Evolutionary conservation across 1,284 basidiomycete species (phyloP), one percentile per base, ranked within the genome.

Genomic region (Ganoderma multipileum): DNA sequence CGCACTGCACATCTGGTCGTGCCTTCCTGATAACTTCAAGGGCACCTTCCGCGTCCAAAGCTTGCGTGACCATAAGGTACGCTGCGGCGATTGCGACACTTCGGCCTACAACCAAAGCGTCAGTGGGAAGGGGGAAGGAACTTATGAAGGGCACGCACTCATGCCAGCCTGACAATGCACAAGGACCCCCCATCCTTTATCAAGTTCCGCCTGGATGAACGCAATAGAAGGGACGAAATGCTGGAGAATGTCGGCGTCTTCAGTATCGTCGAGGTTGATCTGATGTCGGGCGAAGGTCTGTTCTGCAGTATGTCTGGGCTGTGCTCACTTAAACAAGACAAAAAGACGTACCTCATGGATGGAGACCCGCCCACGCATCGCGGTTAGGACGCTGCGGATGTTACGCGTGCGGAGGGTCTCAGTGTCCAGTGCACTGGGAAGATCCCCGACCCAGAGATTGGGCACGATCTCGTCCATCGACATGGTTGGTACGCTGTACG

Each of bases 121-220:
- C 3, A n/a, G 1, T 20, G 2, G 3, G 20, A 28, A 47, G 47
- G 2, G 3, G 12, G 18, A 20, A 11, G 12, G 9, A 36, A 2
- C 23, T 26, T 58, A 0, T 23, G 47, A 8, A 30, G 3, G 2
- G 54, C 36, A 88, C 91, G 77, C 79, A 94, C 94, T 95, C 81
- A 95, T 86, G 30, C 95, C 95, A 30, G 94, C 95, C 67, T 93
- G 89, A 77, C 95, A 96, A 79, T 97, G 95, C 0, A 96, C 92
- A 20, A 96, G 83, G 0, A 97, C 91, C 0, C 91, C 91, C 36
- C 90, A 84, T 0, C 87, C 88, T 74, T 91, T 92, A 75, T 90
- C 86, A 2, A 95, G 81, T 71, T 95, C 92, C 16, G 87, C 85
- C 71, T 92, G 85, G 65, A 97, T 95, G 82, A 95, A 95, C 0